A percentile compares a stretch with the other conserved stretches of the same genome.
Evolutionary conservation across 2,329 filamentous ascomycete species (phyloP).

Genomic region (Pseudocercospora crystallina): DNA sequence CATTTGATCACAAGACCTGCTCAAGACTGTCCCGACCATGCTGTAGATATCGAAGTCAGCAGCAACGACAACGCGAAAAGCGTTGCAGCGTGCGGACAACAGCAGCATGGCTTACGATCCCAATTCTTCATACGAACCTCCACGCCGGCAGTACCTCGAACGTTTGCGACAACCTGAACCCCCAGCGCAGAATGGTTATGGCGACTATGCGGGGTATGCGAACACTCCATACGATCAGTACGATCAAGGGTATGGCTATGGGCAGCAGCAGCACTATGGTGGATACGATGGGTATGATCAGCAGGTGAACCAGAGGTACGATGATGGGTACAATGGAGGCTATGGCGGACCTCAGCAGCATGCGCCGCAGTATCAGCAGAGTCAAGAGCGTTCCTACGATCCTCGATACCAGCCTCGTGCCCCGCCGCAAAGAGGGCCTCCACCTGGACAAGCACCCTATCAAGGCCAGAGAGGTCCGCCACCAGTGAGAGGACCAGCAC

Average conservation of each 20-base stretch:
- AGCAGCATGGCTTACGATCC: slow-evolving; percentile 29
- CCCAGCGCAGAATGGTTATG: slow-evolving; percentile 13
- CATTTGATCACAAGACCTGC: too few species aligned
- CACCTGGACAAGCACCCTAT: slow-evolving; percentile 10
- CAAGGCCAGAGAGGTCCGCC: slow-evolving; percentile 11
- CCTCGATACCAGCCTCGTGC: slow-evolving; percentile 29
- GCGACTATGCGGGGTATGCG: slow-evolving; percentile 19
- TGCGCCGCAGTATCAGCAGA: slow-evolving; percentile 11
- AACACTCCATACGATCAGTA: slow-evolving; percentile 20
- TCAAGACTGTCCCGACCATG: too few species aligned
- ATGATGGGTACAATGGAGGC: slow-evolving; percentile 66
- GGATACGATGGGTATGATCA: slow-evolving; percentile 40
- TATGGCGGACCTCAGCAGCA: slow-evolving; percentile 10
- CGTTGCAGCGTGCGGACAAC: neutral
- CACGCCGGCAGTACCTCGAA: slow-evolving; percentile 21
- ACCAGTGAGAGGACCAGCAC: slow-evolving; percentile 5
- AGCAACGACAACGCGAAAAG: too few species aligned
- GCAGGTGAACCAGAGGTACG: slow-evolving; percentile 69
- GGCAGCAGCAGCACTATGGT: slow-evolving; percentile 11
- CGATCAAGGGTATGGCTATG: slow-evolving; percentile 19
- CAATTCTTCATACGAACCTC: slow-evolving; percentile 25
- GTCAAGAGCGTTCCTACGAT: slow-evolving; percentile 26
- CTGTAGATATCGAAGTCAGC: too few species aligned
- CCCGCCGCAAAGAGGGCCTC: slow-evolving; percentile 11
- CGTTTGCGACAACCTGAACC: slow-evolving; percentile 15